These are phyloP conservation scores for Chondrus crispus DNA, from an alignment of 23 red algal species.

Conservation along the genomic window DNA sequence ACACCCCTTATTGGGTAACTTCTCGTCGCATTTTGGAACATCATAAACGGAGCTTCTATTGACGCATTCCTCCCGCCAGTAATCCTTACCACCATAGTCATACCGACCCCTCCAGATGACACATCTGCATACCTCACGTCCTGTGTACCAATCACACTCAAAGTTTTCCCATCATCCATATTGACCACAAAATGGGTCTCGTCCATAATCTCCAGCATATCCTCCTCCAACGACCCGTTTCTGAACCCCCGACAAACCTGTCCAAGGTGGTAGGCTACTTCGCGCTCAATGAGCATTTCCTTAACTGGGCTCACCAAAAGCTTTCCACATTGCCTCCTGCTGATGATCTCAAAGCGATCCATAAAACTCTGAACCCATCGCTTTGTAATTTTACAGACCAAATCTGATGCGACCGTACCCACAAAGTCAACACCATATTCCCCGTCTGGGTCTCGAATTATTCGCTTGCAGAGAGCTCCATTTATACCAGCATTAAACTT, in stretches of 20 bases:
- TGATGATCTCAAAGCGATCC: not conserved
- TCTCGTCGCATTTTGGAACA: not conserved
- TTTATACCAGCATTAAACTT: no score
- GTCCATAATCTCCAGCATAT: not conserved
- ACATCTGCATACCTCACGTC: constrained; percentile 9
- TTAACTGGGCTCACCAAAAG: not conserved
- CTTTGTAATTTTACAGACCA: no score
- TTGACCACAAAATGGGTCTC: not conserved
- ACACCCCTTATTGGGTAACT: not conserved
- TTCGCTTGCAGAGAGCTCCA: no score
- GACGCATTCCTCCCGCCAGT: not conserved
- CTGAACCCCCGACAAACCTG: not conserved
- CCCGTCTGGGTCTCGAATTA: no score
- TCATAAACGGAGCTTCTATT: not conserved
- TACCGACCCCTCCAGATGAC: not conserved
- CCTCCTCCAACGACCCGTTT: not conserved
- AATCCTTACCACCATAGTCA: constrained; percentile 16
- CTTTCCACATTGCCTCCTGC: not conserved
- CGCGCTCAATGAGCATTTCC: not conserved
- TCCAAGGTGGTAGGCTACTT: not conserved
- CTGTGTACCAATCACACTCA: not conserved
- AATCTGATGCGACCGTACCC: no score
- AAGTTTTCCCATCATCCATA: not conserved
- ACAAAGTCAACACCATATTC: no score
- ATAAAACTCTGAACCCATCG: not conserved